Evolutionary conservation across 1,284 basidiomycete species (phyloP).

Genomic region (Melanopsichium pennsylvanicum): DNA sequence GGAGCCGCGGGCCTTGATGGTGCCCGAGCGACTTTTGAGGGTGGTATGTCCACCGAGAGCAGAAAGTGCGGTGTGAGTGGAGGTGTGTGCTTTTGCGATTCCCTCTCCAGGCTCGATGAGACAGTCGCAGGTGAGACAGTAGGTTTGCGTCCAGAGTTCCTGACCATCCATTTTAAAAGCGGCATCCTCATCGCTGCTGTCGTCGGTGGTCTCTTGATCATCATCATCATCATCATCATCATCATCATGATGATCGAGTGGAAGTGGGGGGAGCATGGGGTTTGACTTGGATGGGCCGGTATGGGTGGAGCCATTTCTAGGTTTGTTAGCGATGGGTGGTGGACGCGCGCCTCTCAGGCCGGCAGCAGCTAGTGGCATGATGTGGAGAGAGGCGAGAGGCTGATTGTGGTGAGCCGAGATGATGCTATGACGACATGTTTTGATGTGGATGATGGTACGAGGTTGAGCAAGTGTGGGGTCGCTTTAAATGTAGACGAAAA

Average conservation of each 20-base stretch:
- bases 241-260: not conserved
- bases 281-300: constrained; percentile 25
- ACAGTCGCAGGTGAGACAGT: constrained; percentile 57
- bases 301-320: constrained; percentile 1
- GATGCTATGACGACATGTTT: constrained; percentile 15
- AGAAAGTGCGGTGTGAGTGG: not conserved
- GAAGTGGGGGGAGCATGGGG: not conserved
- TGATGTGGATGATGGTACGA: not conserved
- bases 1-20: constrained; percentile 46
- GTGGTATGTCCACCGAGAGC: constrained; percentile 21
- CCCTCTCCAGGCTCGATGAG: constrained; percentile 58
- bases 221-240: constrained; percentile 34
- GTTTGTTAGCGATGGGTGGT: constrained; percentile 7
- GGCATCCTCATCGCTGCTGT: constrained; percentile 47
- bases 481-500: too few species aligned
- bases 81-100: constrained; percentile 21
- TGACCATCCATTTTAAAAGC: constrained; percentile 61
- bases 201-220: constrained; percentile 29
- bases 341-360: constrained; percentile 13
- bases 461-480: too few species aligned
- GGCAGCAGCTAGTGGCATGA: constrained; percentile 21
- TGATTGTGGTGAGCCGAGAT: too few species aligned
- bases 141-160: constrained; percentile 58
- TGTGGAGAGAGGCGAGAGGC: constrained; percentile 7
- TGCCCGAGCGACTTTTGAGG: constrained; percentile 51